Percentiles rank a stretch among this genome's conserved stretches.
Evolutionary conservation across 306 rosid species (phyloP).

Genomic region (Arachis hypogaea): DNA sequence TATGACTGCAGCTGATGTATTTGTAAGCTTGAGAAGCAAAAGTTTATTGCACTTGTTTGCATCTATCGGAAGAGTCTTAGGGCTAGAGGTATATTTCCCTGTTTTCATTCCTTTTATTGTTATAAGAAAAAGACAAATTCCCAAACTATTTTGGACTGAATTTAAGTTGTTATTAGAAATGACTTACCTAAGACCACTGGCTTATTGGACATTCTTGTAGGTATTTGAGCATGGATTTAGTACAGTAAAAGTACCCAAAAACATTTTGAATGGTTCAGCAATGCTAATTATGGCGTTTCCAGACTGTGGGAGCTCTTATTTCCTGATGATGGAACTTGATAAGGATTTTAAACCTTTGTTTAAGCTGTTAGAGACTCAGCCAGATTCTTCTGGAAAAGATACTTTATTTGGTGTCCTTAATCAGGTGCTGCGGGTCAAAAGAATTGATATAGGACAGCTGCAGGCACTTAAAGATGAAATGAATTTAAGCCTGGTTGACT

Average conservation of each 20-base stretch:
- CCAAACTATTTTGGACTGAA: constrained; percentile 32
- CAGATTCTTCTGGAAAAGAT: constrained; percentile 66
- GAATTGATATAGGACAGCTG: constrained; percentile 79
- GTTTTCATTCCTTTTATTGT: constrained; percentile 11
- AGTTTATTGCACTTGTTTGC: constrained; percentile 92
- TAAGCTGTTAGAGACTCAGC: constrained; percentile 83
- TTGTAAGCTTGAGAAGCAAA: constrained; percentile 86
- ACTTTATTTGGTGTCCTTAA: constrained; percentile 58
- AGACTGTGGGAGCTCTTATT: constrained; percentile 84
- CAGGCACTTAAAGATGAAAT: constrained; percentile 92
- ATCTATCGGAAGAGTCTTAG: constrained; percentile 84
- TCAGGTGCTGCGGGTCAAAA: constrained; percentile 69
- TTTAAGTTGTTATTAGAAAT: not conserved
- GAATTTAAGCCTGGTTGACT: constrained; percentile 79
- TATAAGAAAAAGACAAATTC: not conserved
- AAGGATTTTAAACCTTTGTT: constrained; percentile 88
- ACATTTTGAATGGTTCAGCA: constrained; percentile 68
- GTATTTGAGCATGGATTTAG: constrained; percentile 79
- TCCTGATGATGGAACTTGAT: constrained; percentile 88
- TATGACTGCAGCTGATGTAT: constrained; percentile 82
- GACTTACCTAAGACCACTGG: constrained; percentile 4
- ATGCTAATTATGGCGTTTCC: constrained; percentile 93
- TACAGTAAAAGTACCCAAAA: constrained; percentile 78
- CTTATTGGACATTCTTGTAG: constrained; percentile 55
- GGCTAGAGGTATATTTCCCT: constrained; percentile 76